phyloP scores from a whole-genome alignment of 2,329 filamentous ascomycete genomes.

The Apiospora malaysiana region DNA sequence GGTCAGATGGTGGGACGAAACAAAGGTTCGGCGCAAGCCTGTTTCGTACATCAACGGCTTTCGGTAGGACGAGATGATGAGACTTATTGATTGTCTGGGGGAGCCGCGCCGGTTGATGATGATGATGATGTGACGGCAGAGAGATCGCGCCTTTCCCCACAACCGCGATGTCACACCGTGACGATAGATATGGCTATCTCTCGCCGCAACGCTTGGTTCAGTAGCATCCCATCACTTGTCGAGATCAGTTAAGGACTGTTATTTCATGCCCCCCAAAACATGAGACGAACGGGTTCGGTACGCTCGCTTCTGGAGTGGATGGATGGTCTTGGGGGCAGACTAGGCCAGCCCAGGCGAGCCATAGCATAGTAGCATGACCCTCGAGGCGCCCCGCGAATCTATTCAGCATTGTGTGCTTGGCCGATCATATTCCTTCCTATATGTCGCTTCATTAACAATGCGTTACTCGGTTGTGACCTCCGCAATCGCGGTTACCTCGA shows the following conservation, averaged over 20 bases:
- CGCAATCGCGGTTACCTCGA: constrained; percentile 10
- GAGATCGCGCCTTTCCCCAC: background rate
- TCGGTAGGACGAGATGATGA: background rate
- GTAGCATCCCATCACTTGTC: background rate
- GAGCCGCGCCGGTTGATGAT: background rate
- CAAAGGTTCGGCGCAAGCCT: background rate
- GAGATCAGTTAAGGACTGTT: background rate
- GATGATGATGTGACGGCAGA: background rate
- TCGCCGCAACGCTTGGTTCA: background rate
- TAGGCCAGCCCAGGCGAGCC: background rate
- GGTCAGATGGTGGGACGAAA: constrained; percentile 7
- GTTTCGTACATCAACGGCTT: background rate
- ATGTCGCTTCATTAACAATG: background rate
- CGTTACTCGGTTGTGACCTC: constrained; percentile 4
- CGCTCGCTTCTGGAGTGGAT: background rate
- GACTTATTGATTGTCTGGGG: background rate
- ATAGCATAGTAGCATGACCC: background rate
- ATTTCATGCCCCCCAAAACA: background rate
- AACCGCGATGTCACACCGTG: background rate
- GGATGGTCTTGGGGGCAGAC: background rate
- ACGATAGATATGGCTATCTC: background rate
- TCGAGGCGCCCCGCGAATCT: background rate
- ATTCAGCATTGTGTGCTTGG: constrained; percentile 1
- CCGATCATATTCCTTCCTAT: background rate
- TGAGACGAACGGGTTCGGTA: constrained; percentile 5